phyloP scores from a whole-genome alignment of 805 yeast genomes.

The Metschnikowia aberdeeniae region DNA sequence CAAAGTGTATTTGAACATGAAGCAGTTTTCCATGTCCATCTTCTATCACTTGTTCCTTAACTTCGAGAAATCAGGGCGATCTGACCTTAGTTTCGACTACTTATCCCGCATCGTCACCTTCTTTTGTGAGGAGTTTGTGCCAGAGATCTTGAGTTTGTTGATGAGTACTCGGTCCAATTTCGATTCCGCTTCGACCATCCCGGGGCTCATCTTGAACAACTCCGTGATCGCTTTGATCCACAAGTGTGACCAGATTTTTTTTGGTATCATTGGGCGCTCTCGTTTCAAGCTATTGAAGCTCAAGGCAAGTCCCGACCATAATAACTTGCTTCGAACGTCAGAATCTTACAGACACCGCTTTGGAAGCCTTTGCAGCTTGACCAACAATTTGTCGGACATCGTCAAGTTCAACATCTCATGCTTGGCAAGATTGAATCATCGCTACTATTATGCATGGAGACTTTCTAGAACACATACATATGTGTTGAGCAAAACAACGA shows the following conservation, averaged over 20 bases:
- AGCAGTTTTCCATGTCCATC: conserved; percentile 26
- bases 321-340: conserved; percentile 14
- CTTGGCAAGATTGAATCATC: conserved; percentile 11
- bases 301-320: conserved; percentile 21
- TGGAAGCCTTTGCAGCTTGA: conserved; percentile 23
- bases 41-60: conserved; percentile 35
- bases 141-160: conserved; percentile 29
- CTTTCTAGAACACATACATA: conserved; percentile 11
- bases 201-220: conserved; percentile 43
- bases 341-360: conserved; percentile 20
- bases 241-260: conserved; percentile 26
- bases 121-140: conserved; percentile 26
- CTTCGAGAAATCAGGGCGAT: conserved; percentile 30
- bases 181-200: conserved; percentile 30
- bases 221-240: conserved; percentile 30
- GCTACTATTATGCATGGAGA: conserved; percentile 18
- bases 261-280: conserved; percentile 24
- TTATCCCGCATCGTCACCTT: conserved; percentile 27
- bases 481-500: conserved; percentile 4
- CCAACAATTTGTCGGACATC: conserved; percentile 26
- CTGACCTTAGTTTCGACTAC: conserved; percentile 30
- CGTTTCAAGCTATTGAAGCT: conserved; percentile 21
- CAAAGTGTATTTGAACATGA: conserved; percentile 26
- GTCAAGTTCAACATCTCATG: conserved; percentile 9
- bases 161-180: conserved; percentile 32